Evolutionary conservation across 2,329 filamentous ascomycete species (phyloP).

Genomic region (Venturia oleaginea): DNA sequence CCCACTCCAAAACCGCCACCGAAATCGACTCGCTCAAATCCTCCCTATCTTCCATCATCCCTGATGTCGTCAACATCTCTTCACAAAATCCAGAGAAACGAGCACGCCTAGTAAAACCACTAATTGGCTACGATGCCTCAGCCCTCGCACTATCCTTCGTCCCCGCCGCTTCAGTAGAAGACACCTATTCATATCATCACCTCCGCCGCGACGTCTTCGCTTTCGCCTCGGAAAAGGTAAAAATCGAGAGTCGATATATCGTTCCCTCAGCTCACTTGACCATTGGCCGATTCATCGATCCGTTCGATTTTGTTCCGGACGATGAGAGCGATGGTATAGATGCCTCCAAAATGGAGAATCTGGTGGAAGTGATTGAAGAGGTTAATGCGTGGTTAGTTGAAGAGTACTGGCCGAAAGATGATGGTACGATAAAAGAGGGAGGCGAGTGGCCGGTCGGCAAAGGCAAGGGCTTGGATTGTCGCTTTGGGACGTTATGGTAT

Average conservation of each 20-base stretch:
- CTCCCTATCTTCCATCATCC: slow-evolving; percentile 46
- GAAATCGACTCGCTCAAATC: slow-evolving; percentile 59
- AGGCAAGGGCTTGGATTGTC: slow-evolving; percentile 68
- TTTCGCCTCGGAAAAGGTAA: slow-evolving; percentile 49
- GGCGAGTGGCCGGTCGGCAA: slow-evolving; percentile 85
- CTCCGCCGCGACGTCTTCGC: slow-evolving; percentile 70
- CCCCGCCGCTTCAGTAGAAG: slow-evolving; percentile 62
- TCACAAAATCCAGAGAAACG: slow-evolving; percentile 45
- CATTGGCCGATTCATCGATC: slow-evolving; percentile 67
- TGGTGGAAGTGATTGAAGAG: slow-evolving; percentile 62
- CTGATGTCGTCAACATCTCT: slow-evolving; percentile 57
- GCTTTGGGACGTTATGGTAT: slow-evolving; percentile 76
- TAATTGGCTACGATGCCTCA: slow-evolving; percentile 74
- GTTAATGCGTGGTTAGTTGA: slow-evolving; percentile 67
- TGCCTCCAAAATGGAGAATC: slow-evolving; percentile 48
- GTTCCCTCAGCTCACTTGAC: slow-evolving; percentile 88
- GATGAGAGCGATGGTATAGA: slow-evolving; percentile 26
- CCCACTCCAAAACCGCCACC: slow-evolving; percentile 63
- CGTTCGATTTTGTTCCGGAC: slow-evolving; percentile 46
- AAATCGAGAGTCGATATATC: slow-evolving; percentile 70
- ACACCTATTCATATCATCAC: slow-evolving; percentile 82
- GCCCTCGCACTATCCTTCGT: slow-evolving; percentile 83
- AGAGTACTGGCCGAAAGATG: slow-evolving; percentile 56
- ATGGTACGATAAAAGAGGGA: slow-evolving; percentile 34
- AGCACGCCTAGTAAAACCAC: slow-evolving; percentile 69